Evolutionary conservation across 1,284 basidiomycete species (phyloP).

Genomic region (Cutaneotrichosporon sp.): DNA sequence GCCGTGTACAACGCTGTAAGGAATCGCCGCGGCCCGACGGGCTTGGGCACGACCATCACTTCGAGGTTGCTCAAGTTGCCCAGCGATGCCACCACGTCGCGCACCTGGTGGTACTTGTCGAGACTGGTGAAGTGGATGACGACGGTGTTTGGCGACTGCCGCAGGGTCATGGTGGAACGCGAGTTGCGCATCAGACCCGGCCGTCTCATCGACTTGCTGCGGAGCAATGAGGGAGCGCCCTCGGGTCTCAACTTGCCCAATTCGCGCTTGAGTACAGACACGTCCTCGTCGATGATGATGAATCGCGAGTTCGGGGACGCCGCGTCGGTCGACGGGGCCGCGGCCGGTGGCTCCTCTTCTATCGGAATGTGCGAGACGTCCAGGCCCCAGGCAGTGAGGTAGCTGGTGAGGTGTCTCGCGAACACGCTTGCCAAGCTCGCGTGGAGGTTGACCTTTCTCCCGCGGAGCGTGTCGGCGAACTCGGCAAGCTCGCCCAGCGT

Average conservation of each 20-base stretch:
- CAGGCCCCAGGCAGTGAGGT: slow-evolving; percentile 91
- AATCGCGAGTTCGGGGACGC: slow-evolving; percentile 54
- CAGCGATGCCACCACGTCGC: slow-evolving; percentile 69
- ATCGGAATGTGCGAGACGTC: slow-evolving; percentile 79
- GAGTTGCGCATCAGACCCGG: slow-evolving; percentile 60
- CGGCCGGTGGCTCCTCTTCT: slow-evolving; percentile 35
- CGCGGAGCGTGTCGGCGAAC: slow-evolving; percentile 78
- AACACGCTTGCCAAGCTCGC: slow-evolving; percentile 80
- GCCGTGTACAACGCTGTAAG: slow-evolving; percentile 86
- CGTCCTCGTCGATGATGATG: slow-evolving; percentile 86
- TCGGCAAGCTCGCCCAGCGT: slow-evolving; percentile 70
- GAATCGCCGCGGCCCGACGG: slow-evolving; percentile 86
- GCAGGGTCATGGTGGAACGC: slow-evolving; percentile 51
- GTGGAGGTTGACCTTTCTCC: slow-evolving; percentile 76
- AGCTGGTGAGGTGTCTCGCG: slow-evolving; percentile 84
- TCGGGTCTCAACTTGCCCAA: slow-evolving; percentile 66
- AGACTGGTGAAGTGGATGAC: slow-evolving; percentile 89
- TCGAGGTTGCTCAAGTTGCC: slow-evolving; percentile 62
- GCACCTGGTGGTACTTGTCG: slow-evolving; percentile 80
- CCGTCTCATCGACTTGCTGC: slow-evolving; percentile 15
- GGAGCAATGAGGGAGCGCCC: slow-evolving; percentile 48
- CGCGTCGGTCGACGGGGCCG: neutral
- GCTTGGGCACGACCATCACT: slow-evolving; percentile 92
- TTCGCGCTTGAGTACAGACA: slow-evolving; percentile 69
- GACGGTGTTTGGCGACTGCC: slow-evolving; percentile 58